Base-by-base conservation (phyloP, 495 filamentous ascomycete species). In the Hypoxylon cercidicola region DNA sequence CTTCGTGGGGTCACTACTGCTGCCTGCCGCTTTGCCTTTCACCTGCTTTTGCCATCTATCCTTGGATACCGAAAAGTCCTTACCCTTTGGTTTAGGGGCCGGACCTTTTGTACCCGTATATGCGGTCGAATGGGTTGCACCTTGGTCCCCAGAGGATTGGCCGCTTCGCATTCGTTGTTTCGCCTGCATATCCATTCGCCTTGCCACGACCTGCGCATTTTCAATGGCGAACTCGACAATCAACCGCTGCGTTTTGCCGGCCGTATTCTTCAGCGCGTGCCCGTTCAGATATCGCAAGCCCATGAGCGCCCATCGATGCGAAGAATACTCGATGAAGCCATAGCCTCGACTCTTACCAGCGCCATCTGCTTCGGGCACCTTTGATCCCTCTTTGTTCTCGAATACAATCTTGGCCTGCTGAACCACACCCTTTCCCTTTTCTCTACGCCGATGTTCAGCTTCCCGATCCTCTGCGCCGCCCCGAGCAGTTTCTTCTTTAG, bases 191-290 rank as follows among this genome's bases (percentile, higher is more conserved):
- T 93, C 90, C 62, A 83, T 87, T 20, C 95, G 79, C 55, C 95
- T 81, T 57, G 84, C 81, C 34, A 99, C 90, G 4, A 99, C 95
- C 69, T 97, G 92, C 5, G 92, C 93, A 67, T 99, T 99, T 76
- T 99, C 95, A 72, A 99, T 97, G 11, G 95, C 94, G 78, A 99
- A 99, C 73, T 99, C 95, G 34, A 93, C 94, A 74, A 99, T 91
- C 47, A 98, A 75, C 12, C 93, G 81, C 48, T 79, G 77, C 52
- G 78, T 81, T 72, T 83, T 83, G 44, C 82, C 83, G 2, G 60
- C 64, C 21, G 77, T 68, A 43, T 74, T 79, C 60, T 82, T 79
- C 13, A 85, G 44, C n/a, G 88, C 82, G 68, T 94, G 90, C 0
- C 93, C 92, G 71, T 99, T 99, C 32, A 99, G 78, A 88, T 90